These are phyloP conservation scores for Herpetomonas samuelpessoai DNA, from an alignment of 208 protist species.

Conservation along the genomic window DNA sequence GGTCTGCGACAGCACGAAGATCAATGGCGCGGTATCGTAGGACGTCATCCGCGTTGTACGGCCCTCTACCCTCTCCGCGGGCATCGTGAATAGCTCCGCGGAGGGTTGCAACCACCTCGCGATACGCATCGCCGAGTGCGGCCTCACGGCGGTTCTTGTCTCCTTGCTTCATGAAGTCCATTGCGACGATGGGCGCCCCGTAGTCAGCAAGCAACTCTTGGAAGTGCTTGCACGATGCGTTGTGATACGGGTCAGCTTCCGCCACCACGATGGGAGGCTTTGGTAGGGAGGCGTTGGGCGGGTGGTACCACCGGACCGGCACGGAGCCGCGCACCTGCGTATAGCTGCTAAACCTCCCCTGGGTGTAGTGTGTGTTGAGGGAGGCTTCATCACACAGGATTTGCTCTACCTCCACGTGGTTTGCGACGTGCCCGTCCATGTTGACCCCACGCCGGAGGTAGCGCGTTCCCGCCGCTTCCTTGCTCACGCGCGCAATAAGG, in stretches of 20 bases:
- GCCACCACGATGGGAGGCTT: constrained; percentile 88
- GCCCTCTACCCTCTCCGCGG: too few relatives aligned
- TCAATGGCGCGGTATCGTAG: constrained; percentile 85
- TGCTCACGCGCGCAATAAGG: constrained; percentile 91
- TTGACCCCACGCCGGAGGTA: constrained; percentile 95
- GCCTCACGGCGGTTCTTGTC: constrained; percentile 89
- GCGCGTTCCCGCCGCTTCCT: constrained; percentile 92
- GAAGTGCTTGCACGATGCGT: constrained; percentile 88
- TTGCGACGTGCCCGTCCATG: constrained; percentile 76
- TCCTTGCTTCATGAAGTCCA: constrained; percentile 90
- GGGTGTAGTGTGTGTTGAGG: constrained; percentile 13
- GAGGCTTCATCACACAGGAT: constrained; percentile 70
- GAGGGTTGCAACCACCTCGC: constrained; percentile 53
- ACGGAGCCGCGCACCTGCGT: constrained; percentile 87
- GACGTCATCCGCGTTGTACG: constrained; percentile 20
- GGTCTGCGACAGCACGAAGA: constrained; percentile 55
- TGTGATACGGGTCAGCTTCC: constrained; percentile 35
- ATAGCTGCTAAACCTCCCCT: constrained; percentile 51
- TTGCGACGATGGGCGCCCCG: constrained; percentile 86
- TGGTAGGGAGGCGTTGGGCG: constrained; percentile 42
- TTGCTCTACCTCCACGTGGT: constrained; percentile 90
- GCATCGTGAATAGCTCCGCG: not conserved
- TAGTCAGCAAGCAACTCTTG: constrained; percentile 88
- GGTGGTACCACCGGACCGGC: constrained; percentile 84
- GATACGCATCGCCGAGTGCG: constrained; percentile 74